Base-by-base conservation (phyloP, 2,329 filamentous ascomycete genomes). In the Didymella exigua region DNA sequence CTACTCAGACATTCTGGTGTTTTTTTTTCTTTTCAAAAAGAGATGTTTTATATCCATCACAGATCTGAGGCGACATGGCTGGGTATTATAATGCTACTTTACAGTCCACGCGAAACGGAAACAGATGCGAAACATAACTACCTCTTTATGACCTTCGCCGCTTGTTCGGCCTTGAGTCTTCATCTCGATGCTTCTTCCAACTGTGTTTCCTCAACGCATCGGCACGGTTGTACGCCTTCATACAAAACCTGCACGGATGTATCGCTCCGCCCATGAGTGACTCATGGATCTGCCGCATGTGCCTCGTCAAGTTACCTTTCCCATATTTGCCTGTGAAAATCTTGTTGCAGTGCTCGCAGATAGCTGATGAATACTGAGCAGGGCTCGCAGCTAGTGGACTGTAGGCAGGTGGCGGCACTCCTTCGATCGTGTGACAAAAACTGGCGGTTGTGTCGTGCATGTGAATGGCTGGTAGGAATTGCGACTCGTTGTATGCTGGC, bases 131-230 rank as follows among this genome's bases (percentile, higher is more conserved):
- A 10, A 29, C 1, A 14, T 6, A 14, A 31, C 14, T 14, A 4
- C 13, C 3, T 5, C 30, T 5, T 38, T 13, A 38, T 13, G 24
- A 38, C 18, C 46, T 37, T 29, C 52, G 24, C 16, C 46, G 53
- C 27, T 59, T 59, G 10, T 51, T 46, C 1, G 56, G 53, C n/a
- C 31, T 50, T 1, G 45, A 49, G 13, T 45, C 30, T 13, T 38
- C 46, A 13, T 42, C 23, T 2, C 47, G 24, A 26, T 60, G 58
- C 29, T 50, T 55, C 14, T 54, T 58, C 54, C 50, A 55, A 16
- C 30, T 26, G 14, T 60, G 58, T 18, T 60, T 60, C 8, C 51
- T 45, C n/a, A 54, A 37, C 1, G 58, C 58, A 9, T 61, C 59
- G 8, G 45, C 48, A 16, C 59, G 40, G n/a, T 59, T 61, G 43